Evolutionary conservation across 441 rosid genomes (phyloP), one percentile per base, ranked within the genome.

Genomic region (Adansonia rubrostipa): DNA sequence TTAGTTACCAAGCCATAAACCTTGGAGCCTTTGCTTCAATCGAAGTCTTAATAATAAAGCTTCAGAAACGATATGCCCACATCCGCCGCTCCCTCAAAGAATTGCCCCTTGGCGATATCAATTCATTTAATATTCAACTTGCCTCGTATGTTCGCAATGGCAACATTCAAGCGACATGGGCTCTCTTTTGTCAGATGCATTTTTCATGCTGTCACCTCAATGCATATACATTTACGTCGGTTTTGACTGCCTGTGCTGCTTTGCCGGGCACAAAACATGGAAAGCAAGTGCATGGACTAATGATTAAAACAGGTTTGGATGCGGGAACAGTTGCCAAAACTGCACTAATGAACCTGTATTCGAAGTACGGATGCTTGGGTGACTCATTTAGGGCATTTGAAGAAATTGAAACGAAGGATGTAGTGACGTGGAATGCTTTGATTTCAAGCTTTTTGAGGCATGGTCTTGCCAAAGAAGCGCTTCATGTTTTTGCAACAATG

Each of bases 351-450:
- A 74, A 92, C 84, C 81, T 94, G 90, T 94, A 92, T 80, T 90
- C 93, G 0, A 90, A 92, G 85, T 70, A 73, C 14, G 89, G 90
- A 10, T 54, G 22, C 63, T 81, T 92, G 80, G 77, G 9, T 70
- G 90, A 88, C 8, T 87, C 94, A 0, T 78, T 84, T 54, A 84
- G 66, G 73, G 93, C 84, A 7, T 94, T 92, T 62, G 83, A 86
- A 57, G 91, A 90, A 74, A 79, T 90, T 50, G 86, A 85, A 70
- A 79, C 66, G 10, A 86, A 78, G 83, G 94, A 94, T 83, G 90
- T 87, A 22, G 94, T 91, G 24, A 79, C 87, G 50, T 92, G 96
- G 93, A 94, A 94, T 77, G 90, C 94, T 77, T 77, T 94, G 88
- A 85, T 91, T 77, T 91, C 94, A 2, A 86, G 92, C 76, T 92